Conservation (phyloP, 1,139 yeast genomes). For the Magnusiomyces ingens region DNA sequence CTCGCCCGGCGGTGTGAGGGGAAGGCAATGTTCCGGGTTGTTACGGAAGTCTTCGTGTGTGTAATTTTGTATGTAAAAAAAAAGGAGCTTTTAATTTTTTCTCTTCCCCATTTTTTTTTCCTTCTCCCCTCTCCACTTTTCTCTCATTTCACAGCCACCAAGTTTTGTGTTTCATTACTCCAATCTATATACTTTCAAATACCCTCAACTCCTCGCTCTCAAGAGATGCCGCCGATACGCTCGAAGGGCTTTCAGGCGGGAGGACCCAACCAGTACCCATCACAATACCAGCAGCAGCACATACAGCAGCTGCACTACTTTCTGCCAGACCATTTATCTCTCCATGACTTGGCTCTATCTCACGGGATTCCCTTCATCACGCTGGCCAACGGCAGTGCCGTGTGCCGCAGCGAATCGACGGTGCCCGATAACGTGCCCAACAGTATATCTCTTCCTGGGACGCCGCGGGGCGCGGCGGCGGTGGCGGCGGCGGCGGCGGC, state of each 20-base stretch:
- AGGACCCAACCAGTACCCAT: not conserved
- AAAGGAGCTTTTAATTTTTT: not conserved
- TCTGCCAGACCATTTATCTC: not conserved
- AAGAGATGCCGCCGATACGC: not conserved
- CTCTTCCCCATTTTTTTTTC: not conserved
- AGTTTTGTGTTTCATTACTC: too few species aligned
- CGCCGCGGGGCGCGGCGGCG: not conserved
- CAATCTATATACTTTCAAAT: too few species aligned
- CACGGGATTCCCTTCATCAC: slow-evolving; percentile 1
- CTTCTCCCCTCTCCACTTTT: too few species aligned
- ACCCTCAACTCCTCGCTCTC: too few species aligned
- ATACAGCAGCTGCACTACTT: not conserved
- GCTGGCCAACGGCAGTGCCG: not conserved
- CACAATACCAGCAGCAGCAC: not conserved
- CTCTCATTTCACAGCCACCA: too few species aligned
- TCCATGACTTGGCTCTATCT: not conserved
- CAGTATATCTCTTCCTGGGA: not conserved
- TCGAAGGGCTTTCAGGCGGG: not conserved
- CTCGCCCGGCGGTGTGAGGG: slow-evolving; percentile 17
- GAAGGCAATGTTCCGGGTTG: too few species aligned
- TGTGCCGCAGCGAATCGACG: not conserved
- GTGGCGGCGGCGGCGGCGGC: not conserved
- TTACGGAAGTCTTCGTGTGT: not conserved
- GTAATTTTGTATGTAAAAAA: not conserved
- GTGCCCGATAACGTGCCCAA: not conserved